Conservation (phyloP, 192 early-diverging fungal species). For the Lunasporangiospora selenospora region DNA sequence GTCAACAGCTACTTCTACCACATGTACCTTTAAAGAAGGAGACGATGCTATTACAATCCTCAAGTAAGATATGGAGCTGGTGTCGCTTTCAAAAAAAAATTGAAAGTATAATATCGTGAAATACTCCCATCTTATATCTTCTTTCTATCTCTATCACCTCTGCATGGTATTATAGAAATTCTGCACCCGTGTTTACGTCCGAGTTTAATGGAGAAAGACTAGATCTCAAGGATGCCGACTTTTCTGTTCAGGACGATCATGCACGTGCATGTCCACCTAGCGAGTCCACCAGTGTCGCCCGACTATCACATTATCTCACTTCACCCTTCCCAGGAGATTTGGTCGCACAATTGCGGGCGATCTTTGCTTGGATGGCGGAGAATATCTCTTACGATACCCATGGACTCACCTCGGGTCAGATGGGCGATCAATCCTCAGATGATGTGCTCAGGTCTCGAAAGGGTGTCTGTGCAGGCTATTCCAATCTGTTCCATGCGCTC, state of each 20-base stretch:
- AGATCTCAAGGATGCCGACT: constrained; percentile 24
- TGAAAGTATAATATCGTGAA: too few species aligned
- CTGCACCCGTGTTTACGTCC: background rate
- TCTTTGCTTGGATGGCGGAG: constrained; percentile 58
- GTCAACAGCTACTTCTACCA: constrained; percentile 5
- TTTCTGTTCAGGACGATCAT: constrained; percentile 47
- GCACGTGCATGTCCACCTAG: constrained; percentile 31
- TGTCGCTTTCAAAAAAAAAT: too few species aligned
- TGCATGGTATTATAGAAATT: too few species aligned
- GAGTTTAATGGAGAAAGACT: constrained; percentile 31
- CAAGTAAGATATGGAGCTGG: too few species aligned
- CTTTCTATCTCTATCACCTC: too few species aligned
- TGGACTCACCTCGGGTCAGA: constrained; percentile 32
- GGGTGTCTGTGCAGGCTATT: constrained; percentile 62
- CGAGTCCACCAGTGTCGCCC: constrained; percentile 24
- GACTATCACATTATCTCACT: constrained; percentile 50
- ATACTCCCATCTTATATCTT: too few species aligned
- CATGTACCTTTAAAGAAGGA: background rate
- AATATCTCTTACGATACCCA: constrained; percentile 57
- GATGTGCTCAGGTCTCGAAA: constrained; percentile 43
- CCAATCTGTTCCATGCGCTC: constrained; percentile 55
- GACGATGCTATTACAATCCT: constrained; percentile 9
- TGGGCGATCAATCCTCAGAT: constrained; percentile 23
- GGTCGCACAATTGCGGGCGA: constrained; percentile 52
- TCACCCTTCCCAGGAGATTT: constrained; percentile 48